A percentile compares a stretch with the other conserved stretches of the same genome.
phyloP scores from a whole-genome alignment of 257 asterid species.

The Dorcoceras hygrometricum region DNA sequence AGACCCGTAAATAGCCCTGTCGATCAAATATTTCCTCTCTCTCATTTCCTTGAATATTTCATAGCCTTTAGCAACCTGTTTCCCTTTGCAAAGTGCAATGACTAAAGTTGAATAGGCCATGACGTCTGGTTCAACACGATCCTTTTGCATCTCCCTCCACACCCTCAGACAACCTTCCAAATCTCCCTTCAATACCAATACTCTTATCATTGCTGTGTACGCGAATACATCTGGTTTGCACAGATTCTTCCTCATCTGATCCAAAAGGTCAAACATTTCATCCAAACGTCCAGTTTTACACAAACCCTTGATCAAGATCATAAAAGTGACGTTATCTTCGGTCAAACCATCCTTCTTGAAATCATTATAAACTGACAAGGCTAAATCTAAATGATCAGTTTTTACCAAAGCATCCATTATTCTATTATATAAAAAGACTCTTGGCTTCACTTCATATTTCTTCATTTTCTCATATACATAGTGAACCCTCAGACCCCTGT shows the following conservation, averaged over 20 bases:
- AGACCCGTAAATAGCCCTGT: slow-evolving; percentile 81
- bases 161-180: slow-evolving; percentile 73
- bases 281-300: slow-evolving; percentile 68
- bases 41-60: slow-evolving; percentile 85
- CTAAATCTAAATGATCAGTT: slow-evolving; percentile 74
- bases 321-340: slow-evolving; percentile 76
- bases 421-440: slow-evolving; percentile 76
- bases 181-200: slow-evolving; percentile 62
- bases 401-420: slow-evolving; percentile 91
- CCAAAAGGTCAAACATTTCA: slow-evolving; percentile 59
- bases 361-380: slow-evolving; percentile 75
- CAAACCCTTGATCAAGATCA: slow-evolving; percentile 84
- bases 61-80: slow-evolving; percentile 52
- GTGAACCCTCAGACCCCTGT: slow-evolving; percentile 87
- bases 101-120: slow-evolving; percentile 86
- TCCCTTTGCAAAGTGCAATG: slow-evolving; percentile 63
- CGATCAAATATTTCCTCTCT: slow-evolving; percentile 59
- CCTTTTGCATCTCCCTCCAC: slow-evolving; percentile 84
- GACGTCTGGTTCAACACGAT: slow-evolving; percentile 74
- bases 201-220: slow-evolving; percentile 85
- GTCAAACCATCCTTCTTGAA: slow-evolving; percentile 68
- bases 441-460: slow-evolving; percentile 81
- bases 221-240: slow-evolving; percentile 99
- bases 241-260: slow-evolving; percentile 65
- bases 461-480: slow-evolving; percentile 91